phyloP scores from a whole-genome alignment of 2,329 filamentous ascomycete genomes.

The Aureobasidium sp. region DNA sequence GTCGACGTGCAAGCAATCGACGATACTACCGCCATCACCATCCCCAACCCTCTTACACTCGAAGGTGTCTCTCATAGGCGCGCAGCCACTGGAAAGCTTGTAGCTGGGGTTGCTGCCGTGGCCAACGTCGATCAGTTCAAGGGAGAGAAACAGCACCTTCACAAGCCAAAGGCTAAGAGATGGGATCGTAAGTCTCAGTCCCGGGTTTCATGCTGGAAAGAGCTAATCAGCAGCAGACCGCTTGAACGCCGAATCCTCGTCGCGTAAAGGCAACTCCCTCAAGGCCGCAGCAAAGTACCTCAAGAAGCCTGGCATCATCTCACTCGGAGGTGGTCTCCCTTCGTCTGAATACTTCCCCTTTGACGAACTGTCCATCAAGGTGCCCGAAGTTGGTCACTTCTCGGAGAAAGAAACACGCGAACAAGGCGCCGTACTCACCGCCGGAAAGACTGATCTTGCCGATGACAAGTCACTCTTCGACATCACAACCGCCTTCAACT shows the following conservation, averaged over 20 bases:
- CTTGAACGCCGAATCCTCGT: slow-evolving; percentile 49
- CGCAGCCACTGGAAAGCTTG: slow-evolving; percentile 62
- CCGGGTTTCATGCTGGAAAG: not conserved
- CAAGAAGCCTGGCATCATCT: slow-evolving; percentile 77
- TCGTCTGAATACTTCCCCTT: slow-evolving; percentile 91
- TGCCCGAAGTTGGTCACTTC: slow-evolving; percentile 64
- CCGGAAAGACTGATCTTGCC: slow-evolving; percentile 77
- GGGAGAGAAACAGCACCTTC: slow-evolving; percentile 48
- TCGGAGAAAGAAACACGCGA: slow-evolving; percentile 59
- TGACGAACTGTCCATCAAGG: slow-evolving; percentile 65
- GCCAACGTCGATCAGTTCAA: slow-evolving; percentile 81
- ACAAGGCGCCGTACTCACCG: slow-evolving; percentile 53
- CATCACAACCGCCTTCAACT: slow-evolving; percentile 84
- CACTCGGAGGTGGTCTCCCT: slow-evolving; percentile 84
- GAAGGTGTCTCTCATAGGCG: slow-evolving; percentile 62
- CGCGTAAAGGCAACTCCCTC: slow-evolving; percentile 51
- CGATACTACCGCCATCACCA: slow-evolving; percentile 31
- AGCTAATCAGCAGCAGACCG: slow-evolving; percentile 29
- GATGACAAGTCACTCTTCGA: slow-evolving; percentile 61
- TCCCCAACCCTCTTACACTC: slow-evolving; percentile 52
- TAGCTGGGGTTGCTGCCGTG: slow-evolving; percentile 68
- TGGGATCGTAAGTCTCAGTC: slow-evolving; percentile 67
- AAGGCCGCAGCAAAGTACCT: slow-evolving; percentile 77
- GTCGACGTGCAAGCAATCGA: slow-evolving; percentile 11
- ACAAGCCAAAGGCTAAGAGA: slow-evolving; percentile 69